A percentile compares a stretch with the other conserved stretches of the same genome.
These are phyloP conservation scores for Porcisia hertigi DNA, from an alignment of 208 protist species.

Conservation along the genomic window DNA sequence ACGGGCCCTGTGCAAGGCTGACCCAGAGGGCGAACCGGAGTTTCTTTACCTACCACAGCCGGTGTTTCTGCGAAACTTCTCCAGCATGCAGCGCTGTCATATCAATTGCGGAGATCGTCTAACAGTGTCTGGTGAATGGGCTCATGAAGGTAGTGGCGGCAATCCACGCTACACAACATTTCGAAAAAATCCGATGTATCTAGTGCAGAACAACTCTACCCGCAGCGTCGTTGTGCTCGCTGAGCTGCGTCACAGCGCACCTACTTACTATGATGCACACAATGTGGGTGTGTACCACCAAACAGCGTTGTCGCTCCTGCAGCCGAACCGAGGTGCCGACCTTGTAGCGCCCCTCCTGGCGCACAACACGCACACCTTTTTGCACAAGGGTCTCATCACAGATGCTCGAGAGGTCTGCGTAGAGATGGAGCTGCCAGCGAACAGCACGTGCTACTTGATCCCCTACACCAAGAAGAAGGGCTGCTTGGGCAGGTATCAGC, in stretches of 20 bases:
- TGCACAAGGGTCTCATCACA: conserved; percentile 81
- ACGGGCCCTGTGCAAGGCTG: conserved; percentile 47
- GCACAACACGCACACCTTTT: conserved; percentile 64
- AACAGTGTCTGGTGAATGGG: conserved; percentile 53
- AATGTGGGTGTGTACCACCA: conserved; percentile 67
- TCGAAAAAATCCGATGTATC: conserved; percentile 82
- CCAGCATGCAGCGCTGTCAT: conserved; percentile 69
- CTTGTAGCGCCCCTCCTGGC: conserved; percentile 64
- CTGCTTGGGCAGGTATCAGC: conserved; percentile 49
- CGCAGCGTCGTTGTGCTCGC: conserved; percentile 56
- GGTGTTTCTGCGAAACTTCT: conserved; percentile 74
- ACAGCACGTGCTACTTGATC: conserved; percentile 64
- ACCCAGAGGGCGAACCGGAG: conserved; percentile 41
- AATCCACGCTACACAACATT: conserved; percentile 77
- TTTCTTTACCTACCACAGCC: conserved; percentile 65
- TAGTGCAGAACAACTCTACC: conserved; percentile 76
- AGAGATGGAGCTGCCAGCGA: conserved; percentile 65
- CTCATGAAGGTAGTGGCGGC: conserved; percentile 43
- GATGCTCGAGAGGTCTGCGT: conserved; percentile 77
- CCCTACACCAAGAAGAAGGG: conserved; percentile 70
- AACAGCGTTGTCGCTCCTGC: conserved; percentile 61
- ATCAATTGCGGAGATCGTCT: conserved; percentile 82
- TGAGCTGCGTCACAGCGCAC: conserved; percentile 63
- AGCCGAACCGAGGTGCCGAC: conserved; percentile 30
- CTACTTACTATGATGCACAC: conserved; percentile 52